Evolutionary conservation across 768 basidiomycete species (phyloP).

Genomic region (Suillus hirtellus): DNA sequence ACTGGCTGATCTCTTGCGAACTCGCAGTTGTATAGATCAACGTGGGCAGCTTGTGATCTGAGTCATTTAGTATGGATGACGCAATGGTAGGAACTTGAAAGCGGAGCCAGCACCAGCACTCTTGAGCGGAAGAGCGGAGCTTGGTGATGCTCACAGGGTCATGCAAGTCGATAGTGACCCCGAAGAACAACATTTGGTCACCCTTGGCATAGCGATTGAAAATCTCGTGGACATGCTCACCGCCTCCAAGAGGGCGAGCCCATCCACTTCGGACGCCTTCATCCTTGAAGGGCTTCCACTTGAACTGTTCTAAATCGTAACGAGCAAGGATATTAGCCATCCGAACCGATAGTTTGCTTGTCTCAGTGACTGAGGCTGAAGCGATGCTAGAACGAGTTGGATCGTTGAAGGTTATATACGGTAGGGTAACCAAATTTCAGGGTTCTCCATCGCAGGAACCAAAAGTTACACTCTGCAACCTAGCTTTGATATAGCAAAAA

Average conservation of each 20-base stretch:
- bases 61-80: not conserved
- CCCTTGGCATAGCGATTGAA: not conserved
- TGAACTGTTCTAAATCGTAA: constrained; percentile 4
- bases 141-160: not conserved
- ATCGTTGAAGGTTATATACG: too few species aligned
- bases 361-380: not conserved
- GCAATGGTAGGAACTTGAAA: not conserved
- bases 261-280: not conserved
- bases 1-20: not conserved
- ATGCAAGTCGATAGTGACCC: not conserved
- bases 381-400: too few species aligned
- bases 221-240: not conserved
- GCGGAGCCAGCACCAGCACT: not conserved
- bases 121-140: not conserved
- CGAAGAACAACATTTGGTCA: not conserved
- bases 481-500: too few species aligned
- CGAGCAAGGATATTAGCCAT: not conserved
- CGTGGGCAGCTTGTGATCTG: not conserved
- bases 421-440: too few species aligned
- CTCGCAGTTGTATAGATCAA: not conserved
- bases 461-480: too few species aligned
- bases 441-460: too few species aligned
- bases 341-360: not conserved
- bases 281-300: not conserved
- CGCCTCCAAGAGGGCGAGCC: not conserved